Evolutionary conservation across 2,329 filamentous ascomycete genomes (phyloP), one percentile per base, ranked within the genome.

Genomic region (Emmonsiellopsis sp.): DNA sequence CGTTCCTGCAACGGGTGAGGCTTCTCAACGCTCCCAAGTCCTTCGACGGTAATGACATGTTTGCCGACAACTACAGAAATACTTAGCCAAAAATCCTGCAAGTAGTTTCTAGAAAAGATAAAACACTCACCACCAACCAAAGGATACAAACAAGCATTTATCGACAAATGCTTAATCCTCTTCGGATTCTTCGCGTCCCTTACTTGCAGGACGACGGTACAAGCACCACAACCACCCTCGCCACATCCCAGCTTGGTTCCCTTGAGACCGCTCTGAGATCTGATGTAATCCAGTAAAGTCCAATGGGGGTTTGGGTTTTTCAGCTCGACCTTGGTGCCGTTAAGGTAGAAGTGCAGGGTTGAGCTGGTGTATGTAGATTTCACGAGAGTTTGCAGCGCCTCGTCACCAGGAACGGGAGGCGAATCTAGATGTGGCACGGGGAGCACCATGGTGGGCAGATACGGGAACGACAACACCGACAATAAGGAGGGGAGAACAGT

Each of bases 11-110:
- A 76, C 2, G 89, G 86, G 72, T 95, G 89, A 7, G 90, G 89
- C 38, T 76, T 79, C 65, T 89, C 83, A 16, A 86, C 83, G 63
- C 84, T 88, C 10, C 89, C 90, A 60, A 95, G 91, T 10, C 89
- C 89, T 70, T 95, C 89, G 45, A 95, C 83, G 7, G 90, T 95
- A 67, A 95, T 90, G 63, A 95, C 87, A 77, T 95, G 90, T 67
- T 95, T 95, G 47, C 89, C 90, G 65, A 94, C 89, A 34, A 95
- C 80, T 51, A 37, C 10, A 30, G 15, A 15, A 38, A 15, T 26
- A 6, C 7, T 32, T 11, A 2, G 43, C 54, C 10, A 55, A 16
- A 16, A 38, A 40, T 31, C 10, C 31, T 30, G 38, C 9, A 46
- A 6, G 41, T 26, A 20, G n/a, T 37, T 26, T 11, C 31, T 11